Base-by-base conservation (phyloP, 345 rosid species). In the Erysimum cheiranthoides region DNA sequence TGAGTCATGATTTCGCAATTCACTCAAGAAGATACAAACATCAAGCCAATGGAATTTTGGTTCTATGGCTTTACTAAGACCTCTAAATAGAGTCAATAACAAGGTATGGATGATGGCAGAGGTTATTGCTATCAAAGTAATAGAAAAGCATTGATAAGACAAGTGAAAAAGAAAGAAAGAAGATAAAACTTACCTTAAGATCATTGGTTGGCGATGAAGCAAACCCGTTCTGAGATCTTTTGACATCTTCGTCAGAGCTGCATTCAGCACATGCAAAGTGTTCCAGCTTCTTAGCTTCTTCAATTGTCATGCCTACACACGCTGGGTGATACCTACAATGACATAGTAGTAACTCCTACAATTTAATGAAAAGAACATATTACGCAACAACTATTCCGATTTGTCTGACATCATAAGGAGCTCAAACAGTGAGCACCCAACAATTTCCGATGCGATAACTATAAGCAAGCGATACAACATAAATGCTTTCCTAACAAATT, bases 311-410 rank as follows among this genome's bases (percentile, higher is more conserved):
- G 74, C 87, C 90, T 57, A 87, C 91, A 81, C 97, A 93, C 14
- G 89, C 89, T 59, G 98, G 97, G 80, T 93, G 97, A 77, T 87
- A 91, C 96, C 98, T 93, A 70, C 59, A 78, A 39, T 47, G 34
- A 60, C 52, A 80, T 52, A 57, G 21, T 11, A 71, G 31, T 9
- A 50, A 60, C 63, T 50, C 68, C 46, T 50, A 47, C 68, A 66
- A 45, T 58, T 32, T 35, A 63, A 10, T 14, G 21, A 18, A 14
- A 66, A 30, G 32, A 62, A 21, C 43, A 28, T 30, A 13, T 54
- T 17, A 25, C 13, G 46, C 52, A 64, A 21, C 14, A 56, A 14
- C 35, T 32, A 18, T 34, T 32, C 11, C 30, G 5, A 10, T 3
- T 17, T 47, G 6, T 65, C 40, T 65, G 11, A 9, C 28, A 46